These are phyloP conservation scores for Gaertneriomyces semiglobifer DNA, from an alignment of 192 early-diverging fungal genomes.

Conservation along the genomic window DNA sequence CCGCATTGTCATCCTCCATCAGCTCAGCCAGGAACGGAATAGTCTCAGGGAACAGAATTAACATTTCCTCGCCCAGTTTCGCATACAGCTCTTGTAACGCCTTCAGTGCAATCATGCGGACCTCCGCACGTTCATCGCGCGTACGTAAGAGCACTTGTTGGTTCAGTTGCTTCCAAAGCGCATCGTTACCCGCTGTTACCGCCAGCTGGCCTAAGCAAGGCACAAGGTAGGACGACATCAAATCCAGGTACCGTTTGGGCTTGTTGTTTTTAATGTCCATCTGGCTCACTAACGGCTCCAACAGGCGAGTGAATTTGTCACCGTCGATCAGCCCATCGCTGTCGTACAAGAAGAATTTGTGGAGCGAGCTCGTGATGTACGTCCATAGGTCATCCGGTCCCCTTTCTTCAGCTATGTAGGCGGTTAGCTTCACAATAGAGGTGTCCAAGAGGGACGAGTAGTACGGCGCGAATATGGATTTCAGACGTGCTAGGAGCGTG, in stretches of 20 bases:
- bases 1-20: constrained; percentile 75
- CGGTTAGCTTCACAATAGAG: constrained; percentile 47
- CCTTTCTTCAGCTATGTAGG: constrained; percentile 35
- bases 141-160: constrained; percentile 74
- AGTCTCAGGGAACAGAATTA: constrained; percentile 88
- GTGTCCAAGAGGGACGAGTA: constrained; percentile 71
- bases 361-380: constrained; percentile 65
- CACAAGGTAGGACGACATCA: constrained; percentile 46
- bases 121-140: constrained; percentile 59
- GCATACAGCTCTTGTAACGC: constrained; percentile 79
- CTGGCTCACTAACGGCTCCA: constrained; percentile 72
- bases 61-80: constrained; percentile 88
- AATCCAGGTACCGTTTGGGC: constrained; percentile 17
- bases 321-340: constrained; percentile 58
- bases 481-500: constrained; percentile 39
- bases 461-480: constrained; percentile 76
- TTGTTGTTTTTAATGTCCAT: constrained; percentile 51
- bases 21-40: constrained; percentile 92
- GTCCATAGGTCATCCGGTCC: constrained; percentile 66
- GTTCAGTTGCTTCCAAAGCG: constrained; percentile 85
- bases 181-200: constrained; percentile 70
- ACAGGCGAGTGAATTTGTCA: constrained; percentile 72
- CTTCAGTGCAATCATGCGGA: constrained; percentile 66
- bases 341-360: constrained; percentile 47
- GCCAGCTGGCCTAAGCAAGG: constrained; percentile 80